phyloP scores from a whole-genome alignment of 768 basidiomycete genomes.

The Aureoboletus auriporus region DNA sequence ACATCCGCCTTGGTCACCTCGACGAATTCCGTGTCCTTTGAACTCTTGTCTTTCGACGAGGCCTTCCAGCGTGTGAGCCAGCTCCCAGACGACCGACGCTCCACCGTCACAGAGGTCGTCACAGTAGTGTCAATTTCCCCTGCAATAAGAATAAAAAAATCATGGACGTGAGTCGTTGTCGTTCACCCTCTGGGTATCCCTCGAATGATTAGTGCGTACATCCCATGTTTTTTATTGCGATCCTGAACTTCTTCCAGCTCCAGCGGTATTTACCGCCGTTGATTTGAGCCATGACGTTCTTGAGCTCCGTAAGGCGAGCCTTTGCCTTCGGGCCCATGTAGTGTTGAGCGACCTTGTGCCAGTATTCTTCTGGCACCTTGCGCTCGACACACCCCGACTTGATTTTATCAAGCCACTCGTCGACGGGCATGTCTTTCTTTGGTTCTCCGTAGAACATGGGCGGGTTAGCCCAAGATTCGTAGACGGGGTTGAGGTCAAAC shows the following conservation, averaged over 20 bases:
- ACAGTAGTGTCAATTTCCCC: slow-evolving; percentile 63
- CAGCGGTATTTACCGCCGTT: slow-evolving; percentile 76
- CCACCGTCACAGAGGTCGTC: slow-evolving; percentile 61
- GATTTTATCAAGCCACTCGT: slow-evolving; percentile 70
- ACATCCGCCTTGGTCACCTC: slow-evolving; percentile 19
- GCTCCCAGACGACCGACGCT: slow-evolving; percentile 43
- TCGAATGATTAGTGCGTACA: slow-evolving; percentile 45
- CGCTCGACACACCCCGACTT: slow-evolving; percentile 67
- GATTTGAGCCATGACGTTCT: slow-evolving; percentile 68
- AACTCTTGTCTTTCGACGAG: slow-evolving; percentile 27
- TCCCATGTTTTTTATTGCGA: slow-evolving; percentile 78
- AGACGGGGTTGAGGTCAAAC: slow-evolving; percentile 68
- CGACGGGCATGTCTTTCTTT: slow-evolving; percentile 65
- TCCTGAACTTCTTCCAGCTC: slow-evolving; percentile 80
- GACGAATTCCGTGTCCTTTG: slow-evolving; percentile 33
- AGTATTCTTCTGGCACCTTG: slow-evolving; percentile 74
- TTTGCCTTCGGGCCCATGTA: slow-evolving; percentile 71
- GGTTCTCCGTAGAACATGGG: slow-evolving; percentile 65
- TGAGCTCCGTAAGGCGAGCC: slow-evolving; percentile 61
- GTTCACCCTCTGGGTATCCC: background rate
- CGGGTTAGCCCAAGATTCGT: slow-evolving; percentile 59
- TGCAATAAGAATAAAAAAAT: slow-evolving; percentile 21
- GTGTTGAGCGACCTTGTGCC: slow-evolving; percentile 78
- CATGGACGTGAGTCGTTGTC: background rate
- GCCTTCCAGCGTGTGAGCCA: slow-evolving; percentile 51